phyloP scores from a whole-genome alignment of 2,329 filamentous ascomycete genomes.

The Cladophialophora chaetospira region DNA sequence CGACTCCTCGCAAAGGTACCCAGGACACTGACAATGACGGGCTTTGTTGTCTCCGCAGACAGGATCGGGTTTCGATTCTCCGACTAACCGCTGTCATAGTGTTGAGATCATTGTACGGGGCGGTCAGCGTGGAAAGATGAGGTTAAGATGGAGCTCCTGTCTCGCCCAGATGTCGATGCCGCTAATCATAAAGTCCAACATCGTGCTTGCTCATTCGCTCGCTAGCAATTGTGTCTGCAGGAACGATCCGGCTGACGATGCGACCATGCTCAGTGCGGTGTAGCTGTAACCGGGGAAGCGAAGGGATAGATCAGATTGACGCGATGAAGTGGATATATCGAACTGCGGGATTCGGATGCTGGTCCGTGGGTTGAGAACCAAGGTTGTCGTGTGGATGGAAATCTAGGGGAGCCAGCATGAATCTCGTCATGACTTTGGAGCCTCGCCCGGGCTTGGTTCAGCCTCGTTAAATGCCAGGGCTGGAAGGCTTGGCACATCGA shows the following conservation, averaged over 20 bases:
- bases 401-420: background rate
- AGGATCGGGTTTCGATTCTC: too few species aligned
- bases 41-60: too few species aligned
- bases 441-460: background rate
- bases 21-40: too few species aligned
- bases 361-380: background rate
- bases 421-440: slow-evolving; percentile 8
- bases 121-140: too few species aligned
- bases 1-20: too few species aligned
- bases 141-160: background rate
- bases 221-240: background rate
- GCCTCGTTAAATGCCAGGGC: background rate
- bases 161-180: background rate
- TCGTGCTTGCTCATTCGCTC: background rate
- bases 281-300: background rate
- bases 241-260: background rate
- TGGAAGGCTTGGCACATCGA: background rate
- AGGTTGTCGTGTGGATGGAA: background rate
- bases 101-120: too few species aligned
- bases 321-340: background rate
- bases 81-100: too few species aligned
- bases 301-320: background rate
- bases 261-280: background rate
- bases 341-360: background rate
- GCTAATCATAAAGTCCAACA: background rate